Percentiles rank a stretch among this genome's conserved stretches.
phyloP scores from a whole-genome alignment of 75 land plant genomes.

The Ceratopteris richardii region DNA sequence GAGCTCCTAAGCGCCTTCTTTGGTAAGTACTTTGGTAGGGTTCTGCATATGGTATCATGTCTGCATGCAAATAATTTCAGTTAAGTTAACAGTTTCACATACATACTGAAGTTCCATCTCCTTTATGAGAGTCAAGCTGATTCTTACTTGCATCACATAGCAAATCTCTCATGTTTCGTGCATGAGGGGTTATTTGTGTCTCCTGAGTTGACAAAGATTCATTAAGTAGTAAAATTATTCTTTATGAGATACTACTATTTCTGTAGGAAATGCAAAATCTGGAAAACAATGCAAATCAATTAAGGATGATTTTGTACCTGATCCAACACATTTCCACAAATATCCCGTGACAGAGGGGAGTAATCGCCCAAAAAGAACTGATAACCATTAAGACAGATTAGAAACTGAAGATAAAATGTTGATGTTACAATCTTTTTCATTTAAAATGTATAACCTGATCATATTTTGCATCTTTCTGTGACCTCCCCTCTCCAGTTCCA shows the following conservation, averaged over 20 bases:
- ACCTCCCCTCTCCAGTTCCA: constrained; percentile 79
- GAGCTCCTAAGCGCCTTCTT: constrained; percentile 71
- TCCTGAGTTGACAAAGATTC: constrained; percentile 35
- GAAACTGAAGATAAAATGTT: no score
- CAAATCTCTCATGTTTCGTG: constrained; percentile 72
- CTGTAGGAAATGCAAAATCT: no score
- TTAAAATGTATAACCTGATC: constrained; percentile 57
- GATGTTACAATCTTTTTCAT: background rate
- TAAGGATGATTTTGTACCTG: constrained; percentile 44
- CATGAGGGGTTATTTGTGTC: constrained; percentile 73
- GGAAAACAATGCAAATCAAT: no score
- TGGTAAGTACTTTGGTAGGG: constrained; percentile 90
- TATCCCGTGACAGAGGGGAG: constrained; percentile 81
- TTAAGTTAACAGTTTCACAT: no score
- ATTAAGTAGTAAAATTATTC: no score
- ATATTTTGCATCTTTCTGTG: constrained; percentile 89
- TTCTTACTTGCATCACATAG: constrained; percentile 80
- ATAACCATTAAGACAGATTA: background rate
- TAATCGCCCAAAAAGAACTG: constrained; percentile 99
- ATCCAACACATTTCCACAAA: constrained; percentile 79
- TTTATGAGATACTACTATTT: no score
- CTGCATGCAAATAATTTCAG: constrained; percentile 36
- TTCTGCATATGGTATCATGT: constrained; percentile 88
- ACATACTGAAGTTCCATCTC: no score
- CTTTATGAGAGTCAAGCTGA: no score